phyloP scores from a whole-genome alignment of 83 land plant species.

The Picea engelmannii region DNA sequence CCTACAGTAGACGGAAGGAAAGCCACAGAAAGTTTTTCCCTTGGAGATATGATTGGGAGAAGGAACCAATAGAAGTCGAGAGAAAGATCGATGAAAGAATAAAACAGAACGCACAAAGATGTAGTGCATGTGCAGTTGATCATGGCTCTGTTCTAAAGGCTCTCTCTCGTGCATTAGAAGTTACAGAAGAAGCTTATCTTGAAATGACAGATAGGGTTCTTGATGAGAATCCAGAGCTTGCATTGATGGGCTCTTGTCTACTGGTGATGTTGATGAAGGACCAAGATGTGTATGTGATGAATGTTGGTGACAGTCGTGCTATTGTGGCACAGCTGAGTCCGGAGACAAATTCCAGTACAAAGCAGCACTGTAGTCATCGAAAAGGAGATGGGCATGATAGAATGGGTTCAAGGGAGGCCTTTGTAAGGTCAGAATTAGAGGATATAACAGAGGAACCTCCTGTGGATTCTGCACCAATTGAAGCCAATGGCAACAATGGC shows the following conservation, averaged over 20 bases:
- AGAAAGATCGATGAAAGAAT: conserved; percentile 28
- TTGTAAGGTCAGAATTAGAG: conserved; percentile 61
- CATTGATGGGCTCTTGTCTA: conserved; percentile 92
- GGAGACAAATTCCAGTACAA: conserved; percentile 29
- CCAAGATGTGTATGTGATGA: conserved; percentile 98
- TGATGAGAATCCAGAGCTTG: conserved; percentile 87
- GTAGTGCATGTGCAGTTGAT: conserved; percentile 55
- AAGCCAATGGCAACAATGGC: conserved; percentile 23
- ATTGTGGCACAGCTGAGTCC: conserved; percentile 73
- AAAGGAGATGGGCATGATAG: conserved; percentile 35
- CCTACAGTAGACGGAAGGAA: conserved; percentile 45
- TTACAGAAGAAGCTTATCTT: conserved; percentile 77
- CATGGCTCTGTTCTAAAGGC: conserved; percentile 77
- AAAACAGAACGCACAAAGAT: conserved; percentile 25
- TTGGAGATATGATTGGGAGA: conserved; percentile 48
- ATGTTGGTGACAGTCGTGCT: conserved; percentile 96
- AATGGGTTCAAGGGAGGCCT: conserved; percentile 29
- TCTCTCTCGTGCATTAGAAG: conserved; percentile 67
- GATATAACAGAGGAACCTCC: conserved; percentile 79
- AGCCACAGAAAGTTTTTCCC: conserved; percentile 41
- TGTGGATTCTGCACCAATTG: conserved; percentile 42
- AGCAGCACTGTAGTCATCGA: background rate
- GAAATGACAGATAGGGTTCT: conserved; percentile 87
- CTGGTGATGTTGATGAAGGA: conserved; percentile 93
- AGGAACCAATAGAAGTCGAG: conserved; percentile 36